Base-by-base conservation (phyloP, 176 grass and related monocot species). In the Eremochloa ophiuroides region DNA sequence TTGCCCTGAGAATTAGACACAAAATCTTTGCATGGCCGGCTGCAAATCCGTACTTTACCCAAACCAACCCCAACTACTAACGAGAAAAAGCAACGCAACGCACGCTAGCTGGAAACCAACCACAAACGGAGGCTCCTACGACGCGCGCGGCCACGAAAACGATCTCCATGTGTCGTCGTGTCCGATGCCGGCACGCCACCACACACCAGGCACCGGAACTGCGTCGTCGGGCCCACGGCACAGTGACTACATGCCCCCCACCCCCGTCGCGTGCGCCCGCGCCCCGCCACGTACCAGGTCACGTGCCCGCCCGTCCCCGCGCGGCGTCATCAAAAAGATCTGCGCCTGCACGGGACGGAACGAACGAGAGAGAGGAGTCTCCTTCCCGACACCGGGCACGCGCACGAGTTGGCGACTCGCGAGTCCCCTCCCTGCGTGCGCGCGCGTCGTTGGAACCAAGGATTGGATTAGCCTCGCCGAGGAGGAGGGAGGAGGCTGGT, bases 401-500 rank as follows among this genome's bases (percentile, higher is more conserved):
- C 47, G 39, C 71, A 40, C 67, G 71, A 37, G 78, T 74, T n/a
- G n/a, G n/a, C n/a, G n/a, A n/a, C n/a, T 64, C 66, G 34, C 35
- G 33, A 51, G 50, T 55, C 66, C 37, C 23, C 66, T 34, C 63
- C 64, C 46, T 18, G 17, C 51, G 0, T 22, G 39, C 23, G 20
- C 56, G 66, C 83, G 69, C 67, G 42, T 75, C 71, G 86, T 78
- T 74, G 79, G 44, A 77, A 78, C 78, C 78, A 10, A 85, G 53
- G 38, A 74, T 77, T 34, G 77, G 72, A 50, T 72, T 74, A 29
- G 30, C 31, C 28, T 56, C 71, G 0, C 79, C 48, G 76, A 71
- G 39, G 85, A 65, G 41, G 89, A 12, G 90, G 87, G 0, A 0
- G 50, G 18, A 43, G 18, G 6, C 67, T 61, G 80, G 30, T 78